These are phyloP conservation scores for Pythium sp. DNA, from an alignment of 352 stramenopile genomes.

Conservation along the genomic window DNA sequence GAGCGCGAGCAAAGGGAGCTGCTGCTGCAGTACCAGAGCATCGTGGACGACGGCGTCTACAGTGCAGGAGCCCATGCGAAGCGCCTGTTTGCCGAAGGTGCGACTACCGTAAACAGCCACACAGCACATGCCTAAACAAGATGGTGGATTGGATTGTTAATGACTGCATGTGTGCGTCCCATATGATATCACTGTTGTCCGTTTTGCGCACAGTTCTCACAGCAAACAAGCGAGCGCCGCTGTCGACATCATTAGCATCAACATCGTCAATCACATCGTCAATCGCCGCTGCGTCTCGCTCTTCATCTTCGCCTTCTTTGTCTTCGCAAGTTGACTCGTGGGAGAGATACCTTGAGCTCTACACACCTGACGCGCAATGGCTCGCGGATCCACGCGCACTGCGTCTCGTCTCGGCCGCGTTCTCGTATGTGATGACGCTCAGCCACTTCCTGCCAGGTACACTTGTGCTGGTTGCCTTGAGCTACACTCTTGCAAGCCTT, in stretches of 20 bases:
- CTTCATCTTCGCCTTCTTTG: not conserved
- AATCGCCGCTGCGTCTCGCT: not conserved
- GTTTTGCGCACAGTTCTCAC: conserved; percentile 11
- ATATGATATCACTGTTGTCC: not conserved
- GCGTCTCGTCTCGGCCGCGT: conserved; percentile 60
- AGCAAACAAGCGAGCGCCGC: not conserved
- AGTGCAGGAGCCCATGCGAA: conserved; percentile 32
- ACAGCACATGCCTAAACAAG: not conserved
- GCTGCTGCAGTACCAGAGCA: conserved; percentile 36
- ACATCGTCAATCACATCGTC: too few relatives aligned
- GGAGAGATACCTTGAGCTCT: conserved; percentile 44
- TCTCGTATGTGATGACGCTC: conserved; percentile 72
- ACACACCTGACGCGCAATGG: conserved; percentile 29
- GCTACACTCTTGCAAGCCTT: not conserved
- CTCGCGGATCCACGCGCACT: conserved; percentile 32
- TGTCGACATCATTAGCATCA: not conserved
- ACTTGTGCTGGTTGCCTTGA: not conserved
- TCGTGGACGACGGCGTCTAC: conserved; percentile 43
- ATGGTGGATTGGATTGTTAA: not conserved
- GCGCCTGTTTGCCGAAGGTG: conserved; percentile 47
- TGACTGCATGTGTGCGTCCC: not conserved
- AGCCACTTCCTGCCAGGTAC: conserved; percentile 37
- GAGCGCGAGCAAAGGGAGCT: conserved; percentile 23
- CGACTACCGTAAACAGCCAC: not conserved
- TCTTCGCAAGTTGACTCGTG: conserved; percentile 26